Conservation (phyloP, 495 filamentous ascomycete genomes). For the Aspergillus cavernicola region DNA sequence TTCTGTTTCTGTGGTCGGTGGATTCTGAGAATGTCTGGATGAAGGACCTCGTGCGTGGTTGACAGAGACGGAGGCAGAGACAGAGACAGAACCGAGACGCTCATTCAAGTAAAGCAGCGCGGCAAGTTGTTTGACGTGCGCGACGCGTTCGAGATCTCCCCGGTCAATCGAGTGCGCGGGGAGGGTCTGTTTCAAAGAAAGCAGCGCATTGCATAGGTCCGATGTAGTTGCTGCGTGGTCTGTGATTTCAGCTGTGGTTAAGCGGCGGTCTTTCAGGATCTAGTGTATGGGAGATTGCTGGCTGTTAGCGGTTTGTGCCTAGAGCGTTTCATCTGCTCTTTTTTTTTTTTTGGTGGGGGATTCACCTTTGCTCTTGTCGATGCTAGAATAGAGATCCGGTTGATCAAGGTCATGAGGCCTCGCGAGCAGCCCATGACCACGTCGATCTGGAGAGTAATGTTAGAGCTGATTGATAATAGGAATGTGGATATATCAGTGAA, state of each 20-base stretch:
- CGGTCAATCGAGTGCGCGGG: conserved; percentile 7
- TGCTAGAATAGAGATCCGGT: conserved; percentile 12
- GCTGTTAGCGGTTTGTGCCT: no score
- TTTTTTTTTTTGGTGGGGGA: no score
- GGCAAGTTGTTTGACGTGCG: conserved; percentile 15
- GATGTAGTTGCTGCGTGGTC: not conserved
- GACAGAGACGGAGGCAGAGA: no score
- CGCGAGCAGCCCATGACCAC: conserved; percentile 19
- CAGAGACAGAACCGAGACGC: not conserved
- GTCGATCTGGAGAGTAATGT: conserved; percentile 10
- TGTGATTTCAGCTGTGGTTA: not conserved
- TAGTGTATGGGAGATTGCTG: no score
- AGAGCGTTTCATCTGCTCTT: no score
- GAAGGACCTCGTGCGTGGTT: no score
- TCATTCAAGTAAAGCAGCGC: conserved; percentile 19
- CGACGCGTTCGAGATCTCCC: conserved; percentile 12
- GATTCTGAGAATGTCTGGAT: no score
- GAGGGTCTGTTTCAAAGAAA: conserved; percentile 11
- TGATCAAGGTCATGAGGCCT: conserved; percentile 16
- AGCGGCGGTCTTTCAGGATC: not conserved
- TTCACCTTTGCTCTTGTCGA: conserved; percentile 1
- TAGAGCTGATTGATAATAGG: not conserved
- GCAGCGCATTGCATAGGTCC: not conserved
- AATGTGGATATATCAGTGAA: not conserved
- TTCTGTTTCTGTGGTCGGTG: not conserved